These are phyloP conservation scores for Lasiosphaeria miniovina DNA, from an alignment of 495 filamentous ascomycete species.

Conservation along the genomic window DNA sequence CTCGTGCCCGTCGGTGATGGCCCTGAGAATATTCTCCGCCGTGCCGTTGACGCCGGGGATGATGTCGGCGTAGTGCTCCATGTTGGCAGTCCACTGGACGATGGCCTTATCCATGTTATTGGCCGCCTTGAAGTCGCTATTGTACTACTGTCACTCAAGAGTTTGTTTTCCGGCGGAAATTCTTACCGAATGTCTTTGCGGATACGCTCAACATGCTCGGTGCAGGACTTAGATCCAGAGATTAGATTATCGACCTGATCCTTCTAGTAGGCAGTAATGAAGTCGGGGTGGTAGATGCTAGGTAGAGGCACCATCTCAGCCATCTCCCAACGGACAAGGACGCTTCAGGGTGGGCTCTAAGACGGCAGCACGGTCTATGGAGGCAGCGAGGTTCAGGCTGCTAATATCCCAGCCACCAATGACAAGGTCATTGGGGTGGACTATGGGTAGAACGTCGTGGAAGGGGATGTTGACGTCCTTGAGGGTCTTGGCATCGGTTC, in stretches of 20 bases:
- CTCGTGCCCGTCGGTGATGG: conserved; percentile 80
- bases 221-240: conserved; percentile 75
- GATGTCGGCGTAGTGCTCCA: conserved; percentile 91
- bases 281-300: conserved; percentile 97
- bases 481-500: conserved; percentile 76
- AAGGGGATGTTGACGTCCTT: conserved; percentile 96
- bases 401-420: conserved; percentile 98
- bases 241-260: conserved; percentile 92
- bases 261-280: conserved; percentile 98
- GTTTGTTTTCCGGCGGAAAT: not conserved
- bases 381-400: conserved; percentile 76
- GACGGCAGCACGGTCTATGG: conserved; percentile 95
- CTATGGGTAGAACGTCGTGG: conserved; percentile 92
- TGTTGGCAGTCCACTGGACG: conserved; percentile 98
- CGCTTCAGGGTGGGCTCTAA: conserved; percentile 91
- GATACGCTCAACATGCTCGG: conserved; percentile 87
- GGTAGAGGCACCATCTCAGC: conserved; percentile 82
- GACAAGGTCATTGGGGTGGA: conserved; percentile 92
- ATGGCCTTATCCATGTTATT: conserved; percentile 93
- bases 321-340: conserved; percentile 89
- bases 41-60: conserved; percentile 91
- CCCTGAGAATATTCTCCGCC: conserved; percentile 83
- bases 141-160: not conserved
- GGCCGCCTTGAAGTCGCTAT: conserved; percentile 81
- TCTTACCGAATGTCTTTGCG: conserved; percentile 89